Evolutionary conservation across 495 filamentous ascomycete genomes (phyloP), one percentile per base, ranked within the genome.

Genomic region (Aspergillus panamensis): DNA sequence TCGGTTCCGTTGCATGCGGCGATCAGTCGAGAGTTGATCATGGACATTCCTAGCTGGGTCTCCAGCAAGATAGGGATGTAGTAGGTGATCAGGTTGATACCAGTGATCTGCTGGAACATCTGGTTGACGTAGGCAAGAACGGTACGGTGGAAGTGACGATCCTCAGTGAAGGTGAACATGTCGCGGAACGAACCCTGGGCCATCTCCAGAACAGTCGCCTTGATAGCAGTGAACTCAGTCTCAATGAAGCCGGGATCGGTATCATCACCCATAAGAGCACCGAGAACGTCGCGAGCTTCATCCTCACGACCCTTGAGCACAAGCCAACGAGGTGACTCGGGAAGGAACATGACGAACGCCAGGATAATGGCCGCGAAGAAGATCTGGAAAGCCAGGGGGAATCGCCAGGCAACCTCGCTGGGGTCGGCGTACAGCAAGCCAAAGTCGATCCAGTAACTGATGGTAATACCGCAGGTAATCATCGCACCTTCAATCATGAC

Each of bases 401-500:
- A 89, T 29, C 89, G 76, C 89, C 88, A 92, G 3, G 87, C 74
- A 9, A 88, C 82, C 16, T 81, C 80, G 57, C 67, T 82, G 8
- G 83, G 82, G 51, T 84, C 80, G 42, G 86, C 67, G 57, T 85
- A 91, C 33, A 83, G 82, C 44, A 90, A 77, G 17, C 81, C 89
- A 48, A 88, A 87, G 59, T 85, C 84, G 48, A 92, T 78, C 88
- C 88, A 92, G 73, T 92, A 89, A 63, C 79, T 82, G 66, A 91
- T 74, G 58, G 83, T 85, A 60, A 91, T 84, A 62, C 89, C 88
- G 33, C 80, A 80, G 3, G 87, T 88, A 61, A 90, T 87, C 69
- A 89, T 75, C 14, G 86, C 74, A 39, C 84, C 87, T 68, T 90
- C 87, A 51, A 92, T 85, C 87, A 91, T 90, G 67, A 92, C 86